Conservation (phyloP, 2,329 filamentous ascomycete genomes). For the Colletotrichum spinosum region DNA sequence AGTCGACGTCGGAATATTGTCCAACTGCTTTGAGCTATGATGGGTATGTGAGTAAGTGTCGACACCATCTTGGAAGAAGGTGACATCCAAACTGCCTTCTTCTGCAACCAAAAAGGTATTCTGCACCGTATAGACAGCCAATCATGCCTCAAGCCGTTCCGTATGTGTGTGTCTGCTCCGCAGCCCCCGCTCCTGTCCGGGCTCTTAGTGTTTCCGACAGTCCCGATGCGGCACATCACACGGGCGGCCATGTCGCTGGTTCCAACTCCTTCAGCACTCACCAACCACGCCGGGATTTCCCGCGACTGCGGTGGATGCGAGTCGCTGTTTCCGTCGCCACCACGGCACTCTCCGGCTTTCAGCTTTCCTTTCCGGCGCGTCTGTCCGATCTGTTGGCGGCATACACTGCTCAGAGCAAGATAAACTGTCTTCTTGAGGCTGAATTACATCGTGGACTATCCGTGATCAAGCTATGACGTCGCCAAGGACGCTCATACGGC, state of each 20-base stretch:
- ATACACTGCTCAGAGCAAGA: too few species aligned
- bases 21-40: constrained; percentile 16
- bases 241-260: not conserved
- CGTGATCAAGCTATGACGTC: too few species aligned
- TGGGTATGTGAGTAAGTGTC: constrained; percentile 17
- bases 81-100: too few species aligned
- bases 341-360: not conserved
- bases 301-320: not conserved
- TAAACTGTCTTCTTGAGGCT: too few species aligned
- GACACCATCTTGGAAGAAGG: not conserved
- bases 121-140: constrained; percentile 11
- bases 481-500: too few species aligned
- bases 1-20: too few species aligned
- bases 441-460: too few species aligned
- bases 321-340: not conserved
- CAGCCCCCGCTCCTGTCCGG: constrained; percentile 21
- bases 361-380: not conserved
- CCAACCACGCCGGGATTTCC: not conserved
- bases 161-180: constrained; percentile 17
- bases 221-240: constrained; percentile 17
- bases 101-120: not conserved
- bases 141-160: constrained; percentile 15
- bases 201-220: constrained; percentile 14
- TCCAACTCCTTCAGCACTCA: not conserved
- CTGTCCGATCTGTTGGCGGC: not conserved